Base-by-base conservation (phyloP, 225 moss, liverwort and hornwort species). In the Neckera pumila region DNA sequence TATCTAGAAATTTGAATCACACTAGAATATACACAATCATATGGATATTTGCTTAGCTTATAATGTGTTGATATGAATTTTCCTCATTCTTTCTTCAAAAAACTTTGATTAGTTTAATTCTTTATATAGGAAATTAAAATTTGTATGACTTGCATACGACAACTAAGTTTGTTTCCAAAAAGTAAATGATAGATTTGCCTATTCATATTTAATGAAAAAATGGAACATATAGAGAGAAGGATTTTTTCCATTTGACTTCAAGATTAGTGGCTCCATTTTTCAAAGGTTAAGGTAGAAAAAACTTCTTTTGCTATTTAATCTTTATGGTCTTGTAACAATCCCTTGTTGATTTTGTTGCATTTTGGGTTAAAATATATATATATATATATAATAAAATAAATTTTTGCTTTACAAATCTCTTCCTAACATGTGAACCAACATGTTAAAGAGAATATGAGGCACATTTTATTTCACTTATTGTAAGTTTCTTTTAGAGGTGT, bases 141-240 rank as follows among this genome's bases (percentile, higher is more conserved):
- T 67, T 67, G 7, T n/a, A 67, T n/a, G 12, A n/a, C 21, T 67
- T 67, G 7, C 12, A 21, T n/a, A 22, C 1, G 0, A n/a, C 6
- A 21, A n/a, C 0, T 21, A 0, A 12, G 4, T 12, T 67, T 7
- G 22, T n/a, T 19, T 67, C 6, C 1, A 21, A 66, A 66, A 66
- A 20, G 4, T 21, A 20, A 57, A 57, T 57, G 57, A 57, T 36
- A 3, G 11, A 66, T 36, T 66, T 36, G 6, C 11, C 11, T 20
- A 36, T 36, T 66, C 20, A 20, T 66, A 11, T 66, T 34, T 20
- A 36, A 66, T 20, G 11, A 5, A 34, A 65, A 66, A 20, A 20
- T 20, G 12, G n/a, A 36, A 11, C n/a, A 67, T 36, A 6, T 20
- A 36, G 11, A n/a, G 6, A n/a, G 66, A 20, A 67, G 3, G 36